Conservation (phyloP, 805 yeast genomes). For the Clavispora carvajalis region DNA sequence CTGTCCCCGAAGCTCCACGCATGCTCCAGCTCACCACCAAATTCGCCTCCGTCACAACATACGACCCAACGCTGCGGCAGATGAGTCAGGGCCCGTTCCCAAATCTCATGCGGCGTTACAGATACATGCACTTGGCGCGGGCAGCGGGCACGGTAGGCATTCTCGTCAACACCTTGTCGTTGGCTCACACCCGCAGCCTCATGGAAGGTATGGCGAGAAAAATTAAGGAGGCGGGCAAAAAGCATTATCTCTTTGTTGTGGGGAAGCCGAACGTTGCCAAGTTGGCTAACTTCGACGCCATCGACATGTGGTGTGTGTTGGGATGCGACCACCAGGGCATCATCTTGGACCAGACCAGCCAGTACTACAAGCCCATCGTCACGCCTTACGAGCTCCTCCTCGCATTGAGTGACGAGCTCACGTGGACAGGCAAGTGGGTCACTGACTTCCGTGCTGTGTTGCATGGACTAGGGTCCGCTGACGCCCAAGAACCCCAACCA, state of each 20-base stretch:
- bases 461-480: slow-evolving; percentile 28
- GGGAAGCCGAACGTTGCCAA: slow-evolving; percentile 98
- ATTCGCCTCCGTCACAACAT: slow-evolving; percentile 49
- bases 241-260: slow-evolving; percentile 89
- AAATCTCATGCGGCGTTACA: slow-evolving; percentile 76
- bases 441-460: slow-evolving; percentile 64
- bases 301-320: slow-evolving; percentile 89
- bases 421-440: slow-evolving; percentile 95
- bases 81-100: slow-evolving; percentile 61
- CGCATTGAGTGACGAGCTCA: slow-evolving; percentile 68
- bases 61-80: slow-evolving; percentile 35
- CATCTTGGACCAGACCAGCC: slow-evolving; percentile 70
- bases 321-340: slow-evolving; percentile 96
- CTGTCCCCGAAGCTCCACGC: slow-evolving; percentile 73
- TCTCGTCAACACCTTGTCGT: slow-evolving; percentile 81
- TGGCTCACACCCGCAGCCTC: slow-evolving; percentile 65
- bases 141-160: slow-evolving; percentile 91
- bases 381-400: slow-evolving; percentile 88
- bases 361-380: slow-evolving; percentile 83
- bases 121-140: slow-evolving; percentile 82
- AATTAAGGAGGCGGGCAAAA: slow-evolving; percentile 75
- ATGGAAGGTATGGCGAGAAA: slow-evolving; percentile 55
- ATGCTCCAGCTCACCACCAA: slow-evolving; percentile 69
- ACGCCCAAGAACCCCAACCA: slow-evolving; percentile 22
- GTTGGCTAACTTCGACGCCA: slow-evolving; percentile 89